phyloP scores from a whole-genome alignment of 1,284 basidiomycete genomes.

The Naganishia cerealis region DNA sequence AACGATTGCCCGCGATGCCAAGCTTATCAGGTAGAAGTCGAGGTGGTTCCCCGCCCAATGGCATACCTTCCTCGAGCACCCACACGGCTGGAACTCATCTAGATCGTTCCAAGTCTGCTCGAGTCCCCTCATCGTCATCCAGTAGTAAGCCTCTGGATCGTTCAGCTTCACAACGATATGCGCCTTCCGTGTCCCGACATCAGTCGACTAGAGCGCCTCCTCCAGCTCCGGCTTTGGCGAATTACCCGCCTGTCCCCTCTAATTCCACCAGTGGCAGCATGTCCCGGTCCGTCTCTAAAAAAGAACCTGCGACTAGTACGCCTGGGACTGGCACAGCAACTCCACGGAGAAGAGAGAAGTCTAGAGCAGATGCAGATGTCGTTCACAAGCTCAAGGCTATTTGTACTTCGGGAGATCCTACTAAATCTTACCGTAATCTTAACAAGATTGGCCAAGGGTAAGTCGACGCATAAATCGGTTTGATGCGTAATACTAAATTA shows the following conservation, averaged over 20 bases:
- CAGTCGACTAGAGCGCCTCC: constrained; percentile 58
- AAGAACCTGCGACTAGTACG: constrained; percentile 29
- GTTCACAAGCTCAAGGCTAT: constrained; percentile 87
- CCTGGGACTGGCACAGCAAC: constrained; percentile 59
- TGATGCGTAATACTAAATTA: not conserved
- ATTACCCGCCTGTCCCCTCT: constrained; percentile 36
- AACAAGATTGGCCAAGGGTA: constrained; percentile 97
- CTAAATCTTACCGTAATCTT: constrained; percentile 83
- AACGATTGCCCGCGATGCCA: constrained; percentile 12
- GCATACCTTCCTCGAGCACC: constrained; percentile 56
- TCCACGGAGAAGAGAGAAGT: constrained; percentile 80
- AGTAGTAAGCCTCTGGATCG: constrained; percentile 48
- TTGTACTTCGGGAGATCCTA: constrained; percentile 96
- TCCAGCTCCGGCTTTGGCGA: constrained; percentile 46
- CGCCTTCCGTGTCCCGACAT: constrained; percentile 56
- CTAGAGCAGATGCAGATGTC: constrained; percentile 83
- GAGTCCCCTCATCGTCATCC: constrained; percentile 44
- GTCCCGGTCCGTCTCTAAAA: constrained; percentile 45
- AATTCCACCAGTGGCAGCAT: constrained; percentile 35
- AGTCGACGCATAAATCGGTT: constrained; percentile 46
- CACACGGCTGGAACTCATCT: constrained; percentile 37
- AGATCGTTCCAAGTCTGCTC: constrained; percentile 53
- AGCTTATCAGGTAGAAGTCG: constrained; percentile 13
- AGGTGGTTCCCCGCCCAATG: constrained; percentile 39
- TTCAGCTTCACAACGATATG: constrained; percentile 37